Conservation (phyloP, 2,329 filamentous ascomycete species). For the Achaetomium macrosporum region DNA sequence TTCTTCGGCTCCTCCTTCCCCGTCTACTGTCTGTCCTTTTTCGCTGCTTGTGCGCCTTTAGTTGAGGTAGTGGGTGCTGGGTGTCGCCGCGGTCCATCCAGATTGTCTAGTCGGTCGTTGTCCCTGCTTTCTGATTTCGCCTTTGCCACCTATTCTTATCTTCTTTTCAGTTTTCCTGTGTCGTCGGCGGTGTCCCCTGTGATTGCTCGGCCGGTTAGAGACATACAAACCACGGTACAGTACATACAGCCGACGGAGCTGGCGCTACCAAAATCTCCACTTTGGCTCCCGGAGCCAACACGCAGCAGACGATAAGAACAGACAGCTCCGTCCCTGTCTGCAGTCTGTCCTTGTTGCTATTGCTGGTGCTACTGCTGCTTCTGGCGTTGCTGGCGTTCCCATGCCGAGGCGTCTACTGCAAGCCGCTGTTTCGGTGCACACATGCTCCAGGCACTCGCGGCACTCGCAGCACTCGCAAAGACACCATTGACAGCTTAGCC, state of each 20-base stretch:
- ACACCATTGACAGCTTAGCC: neutral
- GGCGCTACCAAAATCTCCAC: constrained; percentile 5
- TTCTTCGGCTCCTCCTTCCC: constrained; percentile 5
- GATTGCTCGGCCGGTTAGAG: constrained; percentile 19
- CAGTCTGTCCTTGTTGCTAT: neutral
- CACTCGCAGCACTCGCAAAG: constrained; percentile 2
- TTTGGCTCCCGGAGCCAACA: constrained; percentile 2
- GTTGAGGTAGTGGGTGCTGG: constrained; percentile 15
- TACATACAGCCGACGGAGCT: constrained; percentile 17
- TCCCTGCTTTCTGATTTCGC: neutral
- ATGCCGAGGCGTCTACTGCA: constrained; percentile 2
- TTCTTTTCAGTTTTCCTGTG: constrained; percentile 1
- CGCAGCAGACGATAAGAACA: constrained; percentile 12
- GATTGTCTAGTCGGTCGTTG: constrained; percentile 21
- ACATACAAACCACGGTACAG: constrained; percentile 16
- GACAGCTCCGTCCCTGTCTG: neutral
- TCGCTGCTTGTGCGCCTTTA: constrained; percentile 8
- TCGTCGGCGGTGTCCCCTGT: constrained; percentile 12
- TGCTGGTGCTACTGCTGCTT: neutral
- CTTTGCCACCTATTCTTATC: neutral
- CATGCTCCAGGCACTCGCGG: constrained; percentile 10
- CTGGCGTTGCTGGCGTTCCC: constrained; percentile 1
- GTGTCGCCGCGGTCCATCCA: constrained; percentile 6
- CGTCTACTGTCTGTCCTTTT: constrained; percentile 1
- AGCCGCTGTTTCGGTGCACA: constrained; percentile 8